Base-by-base conservation (phyloP, 108 stramenopile species). In the Cyclotella baltica region DNA sequence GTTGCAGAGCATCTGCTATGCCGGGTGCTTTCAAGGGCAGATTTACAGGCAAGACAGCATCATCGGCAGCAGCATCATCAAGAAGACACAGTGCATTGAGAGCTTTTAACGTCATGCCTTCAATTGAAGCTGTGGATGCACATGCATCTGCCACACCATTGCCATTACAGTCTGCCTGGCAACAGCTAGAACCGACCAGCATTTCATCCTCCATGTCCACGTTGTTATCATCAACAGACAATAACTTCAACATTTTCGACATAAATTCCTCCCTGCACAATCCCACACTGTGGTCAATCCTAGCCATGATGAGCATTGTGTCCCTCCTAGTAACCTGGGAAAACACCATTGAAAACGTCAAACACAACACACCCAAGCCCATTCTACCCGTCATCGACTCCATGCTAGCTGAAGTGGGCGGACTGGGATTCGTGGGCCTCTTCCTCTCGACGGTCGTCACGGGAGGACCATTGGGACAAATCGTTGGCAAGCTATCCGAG, bases 391-490 rank as follows among this genome's bases (percentile, higher is more conserved):
- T 84, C 1, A 73, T 84, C 33, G 83, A 84, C 40, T 71, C 69
- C 56, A 79, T 84, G 78, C 62, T 84, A 29, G 83, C 61, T 1
- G 83, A 84, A 75, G 57, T 84, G 40, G 83, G 78, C n/a, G 83
- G 83, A 6, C 62, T 84, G 11, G 67, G 58, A 19, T 78, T 83
- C 56, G 63, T 83, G 34, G 81, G 81, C 0, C 51, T 83, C 16
- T 83, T 83, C 35, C 48, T 83, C 19, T 56, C 62, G 3, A 65
- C 70, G 19, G 27, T 70, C 30, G 81, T 83, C 19, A 76, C 75
- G 0, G 81, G 70, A 35, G 70, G 81, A 0, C 62, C 67, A 0
- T 46, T 83, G 8, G 82, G 82, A 9, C 51, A 40, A 8, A 22
- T 78, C 5, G 62, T 82, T 4, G 75, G 70, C n/a, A 11, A 2